A percentile compares a stretch with the other conserved stretches of the same genome.
phyloP scores from a whole-genome alignment of 2,329 filamentous ascomycete genomes.

The Aureobasidium musti region DNA sequence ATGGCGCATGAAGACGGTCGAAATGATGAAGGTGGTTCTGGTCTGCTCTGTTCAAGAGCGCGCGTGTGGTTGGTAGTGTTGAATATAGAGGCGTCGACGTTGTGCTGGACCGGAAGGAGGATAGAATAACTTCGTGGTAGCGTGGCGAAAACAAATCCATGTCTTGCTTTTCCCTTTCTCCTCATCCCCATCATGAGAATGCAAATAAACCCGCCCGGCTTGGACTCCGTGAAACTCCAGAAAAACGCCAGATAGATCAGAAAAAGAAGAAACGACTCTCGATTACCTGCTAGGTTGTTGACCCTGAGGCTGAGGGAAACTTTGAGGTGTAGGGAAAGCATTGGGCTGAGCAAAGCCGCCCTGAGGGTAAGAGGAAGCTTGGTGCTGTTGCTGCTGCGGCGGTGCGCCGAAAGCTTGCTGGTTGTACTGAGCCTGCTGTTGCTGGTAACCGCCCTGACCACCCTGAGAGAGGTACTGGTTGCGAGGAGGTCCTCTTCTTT shows the following conservation, averaged over 20 bases:
- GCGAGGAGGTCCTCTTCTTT: slow-evolving; percentile 38
- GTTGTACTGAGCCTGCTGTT: slow-evolving; percentile 37
- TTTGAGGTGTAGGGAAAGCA: slow-evolving; percentile 23
- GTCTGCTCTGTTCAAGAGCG: slow-evolving; percentile 4
- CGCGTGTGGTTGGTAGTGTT: slow-evolving; percentile 7
- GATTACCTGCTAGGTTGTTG: slow-evolving; percentile 17
- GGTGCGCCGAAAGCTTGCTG: slow-evolving; percentile 31
- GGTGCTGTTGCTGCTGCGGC: slow-evolving; percentile 36
- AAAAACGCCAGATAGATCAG: slow-evolving; percentile 5
- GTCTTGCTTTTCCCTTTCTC: slow-evolving; percentile 25
- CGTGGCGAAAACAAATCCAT: slow-evolving; percentile 24
- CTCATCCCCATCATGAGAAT: slow-evolving; percentile 17
- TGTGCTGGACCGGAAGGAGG: slow-evolving; percentile 9
- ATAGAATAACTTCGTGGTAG: slow-evolving; percentile 20
- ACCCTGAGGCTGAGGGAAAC: slow-evolving; percentile 18
- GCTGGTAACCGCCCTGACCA: slow-evolving; percentile 31
- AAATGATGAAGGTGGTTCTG: slow-evolving; percentile 9
- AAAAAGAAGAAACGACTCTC: neutral
- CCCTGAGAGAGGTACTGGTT: slow-evolving; percentile 36
- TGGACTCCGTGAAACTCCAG: slow-evolving; percentile 6
- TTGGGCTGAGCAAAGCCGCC: slow-evolving; percentile 13
- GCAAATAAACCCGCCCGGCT: slow-evolving; percentile 9
- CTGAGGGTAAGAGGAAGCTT: slow-evolving; percentile 36
- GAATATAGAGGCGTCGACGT: slow-evolving; percentile 19
- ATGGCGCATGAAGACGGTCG: slow-evolving; percentile 22